Evolutionary conservation across 805 yeast species (phyloP).

Genomic region (Candida loeiensis): DNA sequence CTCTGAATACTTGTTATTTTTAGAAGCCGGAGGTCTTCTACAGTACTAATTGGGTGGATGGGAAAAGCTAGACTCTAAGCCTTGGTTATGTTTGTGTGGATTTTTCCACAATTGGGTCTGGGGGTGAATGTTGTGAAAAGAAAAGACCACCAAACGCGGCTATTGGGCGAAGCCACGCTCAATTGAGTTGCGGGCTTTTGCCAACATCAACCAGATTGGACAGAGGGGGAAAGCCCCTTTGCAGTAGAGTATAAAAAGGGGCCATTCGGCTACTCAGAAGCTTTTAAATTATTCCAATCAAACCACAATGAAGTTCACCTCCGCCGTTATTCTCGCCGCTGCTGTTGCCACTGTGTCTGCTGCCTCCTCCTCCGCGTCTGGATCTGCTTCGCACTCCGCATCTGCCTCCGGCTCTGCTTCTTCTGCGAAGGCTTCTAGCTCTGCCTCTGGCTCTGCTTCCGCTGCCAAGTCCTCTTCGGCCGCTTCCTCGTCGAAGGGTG

Average conservation of each 20-base stretch:
- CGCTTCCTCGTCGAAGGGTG: slow-evolving; percentile 10
- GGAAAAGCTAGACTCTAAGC: background rate
- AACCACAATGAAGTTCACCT: slow-evolving; percentile 14
- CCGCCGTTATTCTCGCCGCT: slow-evolving; percentile 11
- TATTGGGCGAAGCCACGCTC: background rate
- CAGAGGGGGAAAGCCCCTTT: background rate
- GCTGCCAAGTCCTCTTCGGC: slow-evolving; percentile 8
- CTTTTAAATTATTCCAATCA: background rate
- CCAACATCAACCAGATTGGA: background rate
- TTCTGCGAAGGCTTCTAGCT: slow-evolving; percentile 4
- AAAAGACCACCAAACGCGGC: slow-evolving; percentile 1
- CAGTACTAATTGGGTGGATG: background rate
- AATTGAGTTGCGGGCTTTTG: background rate
- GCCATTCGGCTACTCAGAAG: background rate
- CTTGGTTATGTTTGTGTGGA: slow-evolving; percentile 2
- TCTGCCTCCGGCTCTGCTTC: slow-evolving; percentile 4
- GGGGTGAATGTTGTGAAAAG: slow-evolving; percentile 1
- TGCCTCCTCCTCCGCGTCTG: slow-evolving; percentile 4
- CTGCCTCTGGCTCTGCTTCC: slow-evolving; percentile 6
- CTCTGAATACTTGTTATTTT: background rate
- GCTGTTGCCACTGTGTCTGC: slow-evolving; percentile 13
- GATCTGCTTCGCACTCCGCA: slow-evolving; percentile 4
- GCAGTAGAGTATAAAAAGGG: slow-evolving; percentile 1
- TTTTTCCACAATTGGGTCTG: slow-evolving; percentile 1
- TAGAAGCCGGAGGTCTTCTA: background rate